Conservation (phyloP, 2,329 filamentous ascomycete species). For the Trichocomaceae sp. region DNA sequence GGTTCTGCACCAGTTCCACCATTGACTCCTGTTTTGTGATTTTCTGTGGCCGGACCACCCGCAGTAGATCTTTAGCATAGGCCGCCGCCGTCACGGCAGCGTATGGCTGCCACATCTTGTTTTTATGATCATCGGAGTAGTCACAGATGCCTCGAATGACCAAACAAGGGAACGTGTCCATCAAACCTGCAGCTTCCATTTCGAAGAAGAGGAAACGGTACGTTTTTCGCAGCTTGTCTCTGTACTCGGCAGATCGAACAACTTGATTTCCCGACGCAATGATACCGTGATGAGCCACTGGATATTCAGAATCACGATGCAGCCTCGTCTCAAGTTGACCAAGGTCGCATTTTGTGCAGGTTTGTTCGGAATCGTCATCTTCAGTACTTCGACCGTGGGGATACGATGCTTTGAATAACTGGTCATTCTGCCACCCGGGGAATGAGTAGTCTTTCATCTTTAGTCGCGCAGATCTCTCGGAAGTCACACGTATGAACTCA, state of each 20-base stretch:
- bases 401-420: neutral
- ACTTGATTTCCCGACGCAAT: neutral
- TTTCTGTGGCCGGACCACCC: neutral
- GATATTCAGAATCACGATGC: neutral
- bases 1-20: neutral
- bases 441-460: neutral
- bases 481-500: neutral
- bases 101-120: conserved; percentile 15
- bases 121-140: conserved; percentile 16
- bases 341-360: neutral
- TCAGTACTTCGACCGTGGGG: neutral
- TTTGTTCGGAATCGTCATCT: neutral
- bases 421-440: neutral
- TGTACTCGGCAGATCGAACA: neutral
- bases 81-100: conserved; percentile 14
- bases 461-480: neutral
- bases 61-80: conserved; percentile 15
- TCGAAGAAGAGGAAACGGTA: neutral
- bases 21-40: neutral
- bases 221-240: neutral
- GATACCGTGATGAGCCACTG: neutral
- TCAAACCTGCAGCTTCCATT: neutral
- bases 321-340: neutral
- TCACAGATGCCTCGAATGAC: conserved; percentile 17
- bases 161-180: conserved; percentile 9